Evolutionary conservation across 2,329 filamentous ascomycete species (phyloP).

Genomic region (Pestalotiopsis sp.): DNA sequence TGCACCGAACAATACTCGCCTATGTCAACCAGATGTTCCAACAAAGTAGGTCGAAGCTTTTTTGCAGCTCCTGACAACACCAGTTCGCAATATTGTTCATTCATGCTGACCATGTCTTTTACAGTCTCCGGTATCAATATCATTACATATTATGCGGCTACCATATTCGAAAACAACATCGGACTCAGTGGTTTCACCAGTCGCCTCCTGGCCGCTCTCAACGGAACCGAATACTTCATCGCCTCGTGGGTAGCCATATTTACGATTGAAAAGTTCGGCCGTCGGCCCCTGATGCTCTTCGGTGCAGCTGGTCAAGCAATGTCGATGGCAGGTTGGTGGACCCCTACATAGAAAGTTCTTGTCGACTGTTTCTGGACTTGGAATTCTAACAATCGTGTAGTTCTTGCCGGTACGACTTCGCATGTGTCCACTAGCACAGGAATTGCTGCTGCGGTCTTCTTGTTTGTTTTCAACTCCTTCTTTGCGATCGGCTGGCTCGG

Average conservation of each 20-base stretch:
- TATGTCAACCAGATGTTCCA: slow-evolving; percentile 11
- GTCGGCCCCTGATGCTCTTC: slow-evolving; percentile 71
- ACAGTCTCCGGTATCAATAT: slow-evolving; percentile 21
- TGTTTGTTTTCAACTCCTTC: slow-evolving; percentile 56
- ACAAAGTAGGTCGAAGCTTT: not conserved
- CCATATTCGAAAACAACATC: slow-evolving; percentile 42
- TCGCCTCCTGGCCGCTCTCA: slow-evolving; percentile 56
- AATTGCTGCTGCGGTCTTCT: slow-evolving; percentile 36
- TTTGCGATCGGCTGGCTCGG: slow-evolving; percentile 55
- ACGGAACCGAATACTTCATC: slow-evolving; percentile 45
- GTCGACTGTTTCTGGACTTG: too few relatives aligned
- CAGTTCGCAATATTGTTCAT: too few relatives aligned
- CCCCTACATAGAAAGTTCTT: too few relatives aligned
- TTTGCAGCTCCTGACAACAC: too few relatives aligned
- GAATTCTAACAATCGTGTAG: not conserved
- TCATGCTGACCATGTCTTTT: slow-evolving; percentile 9
- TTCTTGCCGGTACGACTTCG: slow-evolving; percentile 50
- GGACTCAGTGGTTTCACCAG: slow-evolving; percentile 47
- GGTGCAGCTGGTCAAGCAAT: slow-evolving; percentile 64
- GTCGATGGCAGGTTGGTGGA: slow-evolving; percentile 60
- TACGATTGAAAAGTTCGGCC: slow-evolving; percentile 53
- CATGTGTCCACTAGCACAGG: slow-evolving; percentile 24
- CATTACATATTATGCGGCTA: slow-evolving; percentile 11
- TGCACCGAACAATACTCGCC: not conserved
- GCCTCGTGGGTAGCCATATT: slow-evolving; percentile 39